A percentile compares a stretch with the other conserved stretches of the same genome.
Conservation (phyloP, 202 grass and related monocot genomes). For the Brachypodium distachyon region DNA sequence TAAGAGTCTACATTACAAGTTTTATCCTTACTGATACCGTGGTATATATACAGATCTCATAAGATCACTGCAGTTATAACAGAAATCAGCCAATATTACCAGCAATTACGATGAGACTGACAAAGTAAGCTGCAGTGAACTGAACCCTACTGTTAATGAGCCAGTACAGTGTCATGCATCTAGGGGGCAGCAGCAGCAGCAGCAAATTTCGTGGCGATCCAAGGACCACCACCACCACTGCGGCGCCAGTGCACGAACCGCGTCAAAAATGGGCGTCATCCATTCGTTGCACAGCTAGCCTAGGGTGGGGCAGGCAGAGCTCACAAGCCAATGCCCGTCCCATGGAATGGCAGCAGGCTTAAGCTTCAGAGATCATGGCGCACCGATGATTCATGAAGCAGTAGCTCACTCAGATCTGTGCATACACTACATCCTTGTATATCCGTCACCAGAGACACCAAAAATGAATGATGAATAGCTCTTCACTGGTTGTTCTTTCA, state of each 20-base stretch:
- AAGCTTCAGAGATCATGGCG: not conserved
- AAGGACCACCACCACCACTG: not conserved
- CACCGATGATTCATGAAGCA: not conserved
- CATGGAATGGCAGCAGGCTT: not conserved
- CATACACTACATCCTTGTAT: not conserved
- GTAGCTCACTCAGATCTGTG: not conserved
- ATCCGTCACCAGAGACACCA: not conserved
- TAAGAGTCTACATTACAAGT: no score
- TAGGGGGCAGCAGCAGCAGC: not conserved
- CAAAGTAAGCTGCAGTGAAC: no score
- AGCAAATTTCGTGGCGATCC: not conserved
- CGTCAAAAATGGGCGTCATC: not conserved
- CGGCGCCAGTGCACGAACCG: not conserved
- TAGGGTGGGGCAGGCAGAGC: not conserved
- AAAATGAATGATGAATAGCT: not conserved
- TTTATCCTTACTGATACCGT: no score
- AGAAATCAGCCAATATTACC: no score
- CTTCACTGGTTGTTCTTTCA: not conserved
- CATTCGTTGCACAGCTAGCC: not conserved
- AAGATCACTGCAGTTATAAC: no score
- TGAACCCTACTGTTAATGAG: no score
- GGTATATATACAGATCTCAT: no score
- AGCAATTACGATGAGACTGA: no score
- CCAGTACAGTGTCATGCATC: constrained; percentile 9
- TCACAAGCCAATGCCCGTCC: no score